These are phyloP conservation scores for Amylocystis lapponica DNA, from an alignment of 768 basidiomycete genomes.

Conservation along the genomic window DNA sequence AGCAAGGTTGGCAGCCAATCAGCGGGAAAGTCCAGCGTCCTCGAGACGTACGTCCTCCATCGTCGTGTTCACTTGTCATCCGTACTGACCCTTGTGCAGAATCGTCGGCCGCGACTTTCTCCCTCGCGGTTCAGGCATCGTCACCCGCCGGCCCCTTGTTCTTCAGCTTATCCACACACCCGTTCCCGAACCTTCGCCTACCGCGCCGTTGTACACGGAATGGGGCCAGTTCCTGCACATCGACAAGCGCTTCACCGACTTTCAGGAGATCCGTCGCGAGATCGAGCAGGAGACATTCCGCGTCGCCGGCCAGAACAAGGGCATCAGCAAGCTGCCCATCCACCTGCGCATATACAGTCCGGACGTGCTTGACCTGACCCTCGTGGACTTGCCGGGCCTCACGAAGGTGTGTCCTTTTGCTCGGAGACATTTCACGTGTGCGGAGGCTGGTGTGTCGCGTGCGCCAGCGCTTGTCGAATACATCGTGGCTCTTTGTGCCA, in stretches of 20 bases:
- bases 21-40: slow-evolving; percentile 91
- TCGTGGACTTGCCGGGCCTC: slow-evolving; percentile 94
- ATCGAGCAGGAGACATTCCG: slow-evolving; percentile 97
- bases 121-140: slow-evolving; percentile 87
- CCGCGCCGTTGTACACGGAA: slow-evolving; percentile 55
- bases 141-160: slow-evolving; percentile 91
- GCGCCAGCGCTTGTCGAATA: no score
- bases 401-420: slow-evolving; percentile 89
- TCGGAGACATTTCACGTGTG: no score
- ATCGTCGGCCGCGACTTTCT: slow-evolving; percentile 94
- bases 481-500: no score
- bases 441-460: no score
- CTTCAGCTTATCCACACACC: slow-evolving; percentile 95
- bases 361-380: slow-evolving; percentile 88
- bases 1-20: slow-evolving; percentile 92
- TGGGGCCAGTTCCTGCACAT: slow-evolving; percentile 98
- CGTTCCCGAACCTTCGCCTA: slow-evolving; percentile 40
- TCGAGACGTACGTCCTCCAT: slow-evolving; percentile 74
- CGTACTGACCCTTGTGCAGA: slow-evolving; percentile 23
- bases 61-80: not conserved
- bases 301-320: slow-evolving; percentile 98
- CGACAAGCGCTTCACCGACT: slow-evolving; percentile 96
- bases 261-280: slow-evolving; percentile 88
- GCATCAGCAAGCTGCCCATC: slow-evolving; percentile 93
- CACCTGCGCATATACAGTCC: slow-evolving; percentile 95